Percentiles rank a stretch among this genome's conserved stretches.
These are phyloP conservation scores for Funneliformis mosseae DNA, from an alignment of 192 early-diverging fungal genomes.

Conservation along the genomic window DNA sequence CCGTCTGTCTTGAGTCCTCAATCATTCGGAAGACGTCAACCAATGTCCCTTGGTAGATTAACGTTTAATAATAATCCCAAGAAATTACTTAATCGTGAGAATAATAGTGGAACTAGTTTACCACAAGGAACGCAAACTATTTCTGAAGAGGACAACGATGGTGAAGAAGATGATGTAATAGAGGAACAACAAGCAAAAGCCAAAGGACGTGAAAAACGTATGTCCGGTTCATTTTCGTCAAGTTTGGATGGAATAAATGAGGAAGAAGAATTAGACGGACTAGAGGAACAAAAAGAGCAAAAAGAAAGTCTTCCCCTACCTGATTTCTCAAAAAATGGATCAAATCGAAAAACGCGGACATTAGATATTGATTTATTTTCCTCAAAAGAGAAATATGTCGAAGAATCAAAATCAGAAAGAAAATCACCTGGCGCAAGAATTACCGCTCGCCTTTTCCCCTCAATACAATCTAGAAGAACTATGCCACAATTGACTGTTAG, in stretches of 20 bases:
- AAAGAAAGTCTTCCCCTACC: neutral
- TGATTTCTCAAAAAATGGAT: neutral
- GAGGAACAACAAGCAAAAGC: neutral
- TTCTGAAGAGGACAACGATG: neutral
- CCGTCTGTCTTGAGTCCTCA: neutral
- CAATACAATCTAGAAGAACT: conserved; percentile 30
- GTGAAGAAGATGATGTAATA: neutral
- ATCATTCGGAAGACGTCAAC: neutral
- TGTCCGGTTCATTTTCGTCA: conserved; percentile 14
- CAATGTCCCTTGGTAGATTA: neutral
- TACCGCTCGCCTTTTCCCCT: neutral
- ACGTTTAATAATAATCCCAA: neutral
- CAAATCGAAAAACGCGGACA: neutral
- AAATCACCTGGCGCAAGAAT: neutral
- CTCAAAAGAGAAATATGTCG: neutral
- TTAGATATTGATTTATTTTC: neutral
- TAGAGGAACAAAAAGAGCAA: conserved; percentile 17
- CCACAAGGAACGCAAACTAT: neutral
- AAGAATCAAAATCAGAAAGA: conserved; percentile 3
- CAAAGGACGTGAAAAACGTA: conserved; percentile 2
- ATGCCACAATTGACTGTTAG: neutral
- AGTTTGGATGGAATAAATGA: conserved; percentile 17
- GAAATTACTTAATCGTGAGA: neutral
- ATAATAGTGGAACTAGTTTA: neutral
- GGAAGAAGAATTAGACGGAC: conserved; percentile 13